Conservation (phyloP, 1,284 basidiomycete genomes). For the Trichosporon coremiiforme region DNA sequence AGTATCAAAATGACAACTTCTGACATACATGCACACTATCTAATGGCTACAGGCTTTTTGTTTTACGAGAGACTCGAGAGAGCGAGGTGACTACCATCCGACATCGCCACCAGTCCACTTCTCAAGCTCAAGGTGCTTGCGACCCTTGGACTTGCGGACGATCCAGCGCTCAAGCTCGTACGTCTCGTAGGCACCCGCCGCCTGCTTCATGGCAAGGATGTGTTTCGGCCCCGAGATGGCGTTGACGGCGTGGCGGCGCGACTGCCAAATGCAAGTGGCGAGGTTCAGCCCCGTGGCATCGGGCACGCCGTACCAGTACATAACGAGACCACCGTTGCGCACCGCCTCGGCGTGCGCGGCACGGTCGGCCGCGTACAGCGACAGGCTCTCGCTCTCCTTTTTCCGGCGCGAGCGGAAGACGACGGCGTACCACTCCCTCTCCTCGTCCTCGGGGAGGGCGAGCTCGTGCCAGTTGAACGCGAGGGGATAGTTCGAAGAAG, state of each 20-base stretch:
- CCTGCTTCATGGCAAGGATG: slow-evolving; percentile 76
- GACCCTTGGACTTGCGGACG: slow-evolving; percentile 67
- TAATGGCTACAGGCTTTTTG: slow-evolving; percentile 17
- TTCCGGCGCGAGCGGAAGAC: slow-evolving; percentile 80
- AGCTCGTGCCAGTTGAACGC: slow-evolving; percentile 88
- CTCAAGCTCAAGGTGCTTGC: slow-evolving; percentile 64
- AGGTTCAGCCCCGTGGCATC: slow-evolving; percentile 77
- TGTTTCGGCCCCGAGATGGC: slow-evolving; percentile 80
- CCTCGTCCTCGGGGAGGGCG: slow-evolving; percentile 37
- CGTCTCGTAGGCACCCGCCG: slow-evolving; percentile 72
- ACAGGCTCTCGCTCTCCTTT: slow-evolving; percentile 52
- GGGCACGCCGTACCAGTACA: slow-evolving; percentile 89
- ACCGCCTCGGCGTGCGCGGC: slow-evolving; percentile 88
- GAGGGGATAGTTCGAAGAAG: slow-evolving; percentile 64
- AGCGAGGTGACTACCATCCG: slow-evolving; percentile 55
- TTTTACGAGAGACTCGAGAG: neutral
- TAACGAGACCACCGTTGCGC: slow-evolving; percentile 71
- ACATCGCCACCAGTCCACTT: slow-evolving; percentile 69
- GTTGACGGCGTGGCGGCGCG: slow-evolving; percentile 71
- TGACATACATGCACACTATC: slow-evolving; percentile 17
- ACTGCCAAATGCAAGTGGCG: slow-evolving; percentile 92
- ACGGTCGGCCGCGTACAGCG: slow-evolving; percentile 80
- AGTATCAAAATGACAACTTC: neutral
- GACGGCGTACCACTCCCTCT: slow-evolving; percentile 83
- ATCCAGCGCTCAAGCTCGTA: slow-evolving; percentile 77